Percentiles rank a stretch among this genome's conserved stretches.
These are phyloP conservation scores for Botrytis galanthina DNA, from an alignment of 2,329 filamentous ascomycete genomes.

Conservation along the genomic window DNA sequence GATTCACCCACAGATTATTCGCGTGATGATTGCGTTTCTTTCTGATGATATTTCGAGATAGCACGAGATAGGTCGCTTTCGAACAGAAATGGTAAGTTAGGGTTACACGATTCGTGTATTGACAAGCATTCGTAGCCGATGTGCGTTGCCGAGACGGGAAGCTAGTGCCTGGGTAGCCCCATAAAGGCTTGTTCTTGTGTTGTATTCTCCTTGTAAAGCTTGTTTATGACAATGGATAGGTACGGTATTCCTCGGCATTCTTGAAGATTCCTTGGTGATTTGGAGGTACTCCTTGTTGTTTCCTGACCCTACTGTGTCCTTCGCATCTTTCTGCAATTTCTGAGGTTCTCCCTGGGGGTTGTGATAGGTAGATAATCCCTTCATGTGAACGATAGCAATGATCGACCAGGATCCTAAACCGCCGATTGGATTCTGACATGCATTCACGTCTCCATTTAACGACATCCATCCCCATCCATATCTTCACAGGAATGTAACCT, in stretches of 20 bases:
- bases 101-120: too few species aligned
- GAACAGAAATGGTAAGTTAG: not conserved
- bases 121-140: slow-evolving; percentile 2
- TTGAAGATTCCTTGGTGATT: not conserved
- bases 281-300: not conserved
- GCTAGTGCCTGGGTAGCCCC: not conserved
- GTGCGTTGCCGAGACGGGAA: slow-evolving; percentile 18
- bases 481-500: not conserved
- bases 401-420: not conserved
- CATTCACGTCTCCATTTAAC: not conserved
- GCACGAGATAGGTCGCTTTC: not conserved
- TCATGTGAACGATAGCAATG: not conserved
- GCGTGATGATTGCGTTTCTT: not conserved
- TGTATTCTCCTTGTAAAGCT: not conserved
- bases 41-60: slow-evolving; percentile 9
- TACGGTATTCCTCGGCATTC: not conserved
- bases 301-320: not conserved
- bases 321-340: not conserved
- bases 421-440: slow-evolving; percentile 1
- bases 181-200: slow-evolving; percentile 1
- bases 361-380: not conserved
- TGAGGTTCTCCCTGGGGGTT: not conserved
- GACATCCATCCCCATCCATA: not conserved
- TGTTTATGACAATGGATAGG: not conserved
- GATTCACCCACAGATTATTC: not conserved